These are phyloP conservation scores for Agaricales sp. DNA, from an alignment of 1,284 basidiomycete genomes.

Conservation along the genomic window DNA sequence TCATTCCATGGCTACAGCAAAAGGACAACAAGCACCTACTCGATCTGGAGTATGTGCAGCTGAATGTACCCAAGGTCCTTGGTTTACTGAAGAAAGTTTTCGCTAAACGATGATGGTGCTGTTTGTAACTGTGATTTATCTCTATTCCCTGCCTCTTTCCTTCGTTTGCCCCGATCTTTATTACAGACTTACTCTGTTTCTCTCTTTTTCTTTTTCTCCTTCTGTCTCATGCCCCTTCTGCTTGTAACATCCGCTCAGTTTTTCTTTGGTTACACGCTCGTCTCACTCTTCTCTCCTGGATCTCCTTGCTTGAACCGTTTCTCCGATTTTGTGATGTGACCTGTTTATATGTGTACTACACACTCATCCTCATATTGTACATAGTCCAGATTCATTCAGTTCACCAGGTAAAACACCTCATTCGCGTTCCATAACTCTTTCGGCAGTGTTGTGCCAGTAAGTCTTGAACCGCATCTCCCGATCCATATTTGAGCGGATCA, in stretches of 20 bases:
- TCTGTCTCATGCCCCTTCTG: conserved; percentile 3
- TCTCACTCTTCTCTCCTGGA: conserved; percentile 4
- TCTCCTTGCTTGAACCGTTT: conserved; percentile 7
- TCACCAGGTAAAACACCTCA: too few species aligned
- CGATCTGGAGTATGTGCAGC: conserved; percentile 95
- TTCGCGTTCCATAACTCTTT: too few species aligned
- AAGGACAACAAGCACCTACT: conserved; percentile 95
- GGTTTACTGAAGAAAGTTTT: conserved; percentile 88
- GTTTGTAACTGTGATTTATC: conserved; percentile 11
- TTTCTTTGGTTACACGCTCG: conserved; percentile 5
- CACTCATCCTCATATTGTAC: not conserved
- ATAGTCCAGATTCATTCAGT: too few species aligned
- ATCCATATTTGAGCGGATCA: too few species aligned
- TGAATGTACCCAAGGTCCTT: conserved; percentile 93
- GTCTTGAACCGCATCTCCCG: too few species aligned
- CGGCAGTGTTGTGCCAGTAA: too few species aligned
- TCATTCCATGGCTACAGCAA: conserved; percentile 49
- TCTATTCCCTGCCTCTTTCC: conserved; percentile 19
- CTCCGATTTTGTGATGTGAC: not conserved
- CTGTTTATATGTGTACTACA: not conserved
- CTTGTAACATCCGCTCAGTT: too few species aligned
- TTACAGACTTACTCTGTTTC: conserved; percentile 19
- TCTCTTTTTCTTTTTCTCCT: conserved; percentile 10
- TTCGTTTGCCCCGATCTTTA: conserved; percentile 7
- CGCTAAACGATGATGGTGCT: conserved; percentile 57